Base-by-base conservation (phyloP, 2,329 filamentous ascomycete genomes). In the Microthyrium microscopicum region DNA sequence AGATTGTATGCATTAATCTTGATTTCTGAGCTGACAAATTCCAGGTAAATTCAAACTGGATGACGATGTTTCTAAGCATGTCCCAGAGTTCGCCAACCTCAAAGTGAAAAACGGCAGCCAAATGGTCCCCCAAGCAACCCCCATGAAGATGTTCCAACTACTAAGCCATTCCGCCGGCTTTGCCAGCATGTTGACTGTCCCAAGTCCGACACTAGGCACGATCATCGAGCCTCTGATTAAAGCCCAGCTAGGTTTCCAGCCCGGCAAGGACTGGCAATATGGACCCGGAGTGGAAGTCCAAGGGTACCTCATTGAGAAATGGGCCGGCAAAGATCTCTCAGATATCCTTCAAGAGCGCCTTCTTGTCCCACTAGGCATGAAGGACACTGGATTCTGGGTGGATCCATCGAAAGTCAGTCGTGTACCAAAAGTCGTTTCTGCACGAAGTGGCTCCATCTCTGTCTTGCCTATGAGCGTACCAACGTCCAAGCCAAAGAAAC, bases 271-370 rank as follows among this genome's bases (percentile, higher is more conserved):
- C 6, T 34, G 32, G 32, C n/a, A 17, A 30, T 34, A 34, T 19
- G 24, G 32, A 20, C 32, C 32, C 3, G 13, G 24, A 8, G 32
- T 34, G 5, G 32, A 34, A 12, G 13, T 29, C n/a, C 32, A 34
- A 18, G 32, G 32, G 4, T 34, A 34, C n/a, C 28, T 34, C 22
- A 34, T 34, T 16, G 24, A 34, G 15, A 34, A 34, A 28, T 34
- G 32, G 24, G 32, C 32, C 4, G 32, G 32, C 24, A 34, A 34
- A 29, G 32, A 34, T 13, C 11, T 34, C 2, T 33, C 32, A 5
- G 32, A 34, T 4, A n/a, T 34, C 17, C 20, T 29, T 12, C 5
- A 34, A 6, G 24, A 34, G 18, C 32, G 32, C 5, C 3, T 34
- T 15, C n/a, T 34, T 8, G n/a, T 20, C 8, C 32, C 32, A 6